Conservation (phyloP, 495 filamentous ascomycete species). For the Astrocystis sublimbata region DNA sequence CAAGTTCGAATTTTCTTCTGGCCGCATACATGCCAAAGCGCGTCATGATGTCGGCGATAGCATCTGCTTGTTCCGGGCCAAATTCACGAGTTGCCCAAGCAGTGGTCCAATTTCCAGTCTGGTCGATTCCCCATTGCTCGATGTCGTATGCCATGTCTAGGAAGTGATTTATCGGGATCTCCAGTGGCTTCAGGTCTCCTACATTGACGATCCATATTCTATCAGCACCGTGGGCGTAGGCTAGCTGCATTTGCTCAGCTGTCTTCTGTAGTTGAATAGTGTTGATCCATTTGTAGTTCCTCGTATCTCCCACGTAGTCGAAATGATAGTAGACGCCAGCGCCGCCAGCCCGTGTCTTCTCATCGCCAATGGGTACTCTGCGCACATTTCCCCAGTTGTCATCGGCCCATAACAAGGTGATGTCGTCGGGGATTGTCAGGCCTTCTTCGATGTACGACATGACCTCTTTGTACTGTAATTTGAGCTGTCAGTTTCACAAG, state of each 20-base stretch:
- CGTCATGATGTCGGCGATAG: slow-evolving; percentile 58
- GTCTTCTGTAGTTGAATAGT: slow-evolving; percentile 67
- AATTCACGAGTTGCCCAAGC: slow-evolving; percentile 64
- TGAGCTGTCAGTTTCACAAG: not conserved
- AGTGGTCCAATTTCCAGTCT: slow-evolving; percentile 56
- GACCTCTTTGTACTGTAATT: slow-evolving; percentile 60
- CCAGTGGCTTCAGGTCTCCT: slow-evolving; percentile 70
- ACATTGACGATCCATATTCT: slow-evolving; percentile 78
- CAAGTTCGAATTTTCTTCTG: slow-evolving; percentile 67
- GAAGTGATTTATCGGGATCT: slow-evolving; percentile 68
- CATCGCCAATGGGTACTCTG: slow-evolving; percentile 62
- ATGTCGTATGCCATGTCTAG: slow-evolving; percentile 68
- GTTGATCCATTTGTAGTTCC: slow-evolving; percentile 73
- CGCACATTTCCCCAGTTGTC: slow-evolving; percentile 75
- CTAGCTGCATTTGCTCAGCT: slow-evolving; percentile 63
- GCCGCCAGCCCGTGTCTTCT: slow-evolving; percentile 61
- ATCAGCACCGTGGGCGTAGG: slow-evolving; percentile 61
- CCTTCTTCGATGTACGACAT: slow-evolving; percentile 67
- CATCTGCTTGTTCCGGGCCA: slow-evolving; percentile 46
- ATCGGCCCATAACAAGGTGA: slow-evolving; percentile 74
- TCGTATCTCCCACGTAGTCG: slow-evolving; percentile 67
- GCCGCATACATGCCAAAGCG: slow-evolving; percentile 63
- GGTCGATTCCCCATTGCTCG: slow-evolving; percentile 54
- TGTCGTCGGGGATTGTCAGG: slow-evolving; percentile 66
- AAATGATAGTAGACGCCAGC: slow-evolving; percentile 80